phyloP scores from a whole-genome alignment of 176 grass and related monocot species.

The Hordeum vulgare region MorexV3_pseudomolecules_assembly NC_058522.1:163348229-163348728 shows the following conservation, averaged over 20 bases:
- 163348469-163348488: conserved; percentile 90
- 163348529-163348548: conserved; percentile 78
- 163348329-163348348: conserved; percentile 79
- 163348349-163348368: conserved; percentile 81
- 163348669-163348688: conserved; percentile 66
- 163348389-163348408: conserved; percentile 70
- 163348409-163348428: conserved; percentile 95
- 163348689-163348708: conserved; percentile 43
- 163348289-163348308: conserved; percentile 74
- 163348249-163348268: conserved; percentile 41
- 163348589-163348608: conserved; percentile 86
- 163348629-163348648: conserved; percentile 88
- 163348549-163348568: conserved; percentile 70
- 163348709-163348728: conserved; percentile 34
- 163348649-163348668: conserved; percentile 87
- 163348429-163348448: conserved; percentile 75
- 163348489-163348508: conserved; percentile 90
- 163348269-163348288: conserved; percentile 69
- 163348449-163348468: conserved; percentile 86
- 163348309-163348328: conserved; percentile 77
- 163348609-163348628: conserved; percentile 90
- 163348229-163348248: conserved; percentile 66
- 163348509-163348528: conserved; percentile 81
- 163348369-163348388: conserved; percentile 65
- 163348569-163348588: conserved; percentile 83